Conservation (phyloP, 495 filamentous ascomycete genomes). For the Podospora anserina region DNA sequence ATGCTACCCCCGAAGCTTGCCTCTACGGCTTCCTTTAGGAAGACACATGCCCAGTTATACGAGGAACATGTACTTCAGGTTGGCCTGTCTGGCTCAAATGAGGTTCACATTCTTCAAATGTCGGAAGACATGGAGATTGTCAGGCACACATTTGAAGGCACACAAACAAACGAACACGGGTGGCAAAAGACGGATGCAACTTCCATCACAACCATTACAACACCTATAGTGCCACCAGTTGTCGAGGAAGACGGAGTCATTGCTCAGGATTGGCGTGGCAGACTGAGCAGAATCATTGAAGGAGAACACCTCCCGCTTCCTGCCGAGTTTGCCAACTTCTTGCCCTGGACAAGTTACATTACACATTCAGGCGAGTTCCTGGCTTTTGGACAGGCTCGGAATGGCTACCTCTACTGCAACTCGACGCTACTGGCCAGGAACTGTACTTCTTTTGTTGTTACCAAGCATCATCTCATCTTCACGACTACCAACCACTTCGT, state of each 20-base stretch:
- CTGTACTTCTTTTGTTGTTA: conserved; percentile 86
- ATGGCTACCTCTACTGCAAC: conserved; percentile 76
- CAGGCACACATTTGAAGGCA: conserved; percentile 18
- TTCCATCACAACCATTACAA: conserved; percentile 18
- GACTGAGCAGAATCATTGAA: conserved; percentile 26
- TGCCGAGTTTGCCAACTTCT: conserved; percentile 39
- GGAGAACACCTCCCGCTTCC: conserved; percentile 12
- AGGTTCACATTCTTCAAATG: conserved; percentile 27
- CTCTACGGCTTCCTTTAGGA: conserved; percentile 25
- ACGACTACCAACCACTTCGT: conserved; percentile 87
- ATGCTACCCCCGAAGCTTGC: conserved; percentile 33
- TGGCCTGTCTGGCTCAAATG: conserved; percentile 23
- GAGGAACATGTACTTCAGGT: conserved; percentile 30
- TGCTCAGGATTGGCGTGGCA: conserved; percentile 39
- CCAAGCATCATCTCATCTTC: conserved; percentile 78
- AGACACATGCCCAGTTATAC: not conserved
- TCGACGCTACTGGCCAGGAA: conserved; percentile 68
- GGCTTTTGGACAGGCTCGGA: conserved; percentile 63
- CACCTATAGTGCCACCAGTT: conserved; percentile 18
- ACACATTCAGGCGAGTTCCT: conserved; percentile 40
- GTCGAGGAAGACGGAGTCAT: conserved; percentile 20
- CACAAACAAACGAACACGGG: not conserved
- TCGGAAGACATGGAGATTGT: conserved; percentile 21
- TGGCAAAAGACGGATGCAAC: conserved; percentile 20
- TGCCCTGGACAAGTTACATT: conserved; percentile 53